Percentiles rank a stretch among this genome's conserved stretches.
Evolutionary conservation across 192 early-diverging fungal species (phyloP).

Genomic region (Coemansia aciculifera): DNA sequence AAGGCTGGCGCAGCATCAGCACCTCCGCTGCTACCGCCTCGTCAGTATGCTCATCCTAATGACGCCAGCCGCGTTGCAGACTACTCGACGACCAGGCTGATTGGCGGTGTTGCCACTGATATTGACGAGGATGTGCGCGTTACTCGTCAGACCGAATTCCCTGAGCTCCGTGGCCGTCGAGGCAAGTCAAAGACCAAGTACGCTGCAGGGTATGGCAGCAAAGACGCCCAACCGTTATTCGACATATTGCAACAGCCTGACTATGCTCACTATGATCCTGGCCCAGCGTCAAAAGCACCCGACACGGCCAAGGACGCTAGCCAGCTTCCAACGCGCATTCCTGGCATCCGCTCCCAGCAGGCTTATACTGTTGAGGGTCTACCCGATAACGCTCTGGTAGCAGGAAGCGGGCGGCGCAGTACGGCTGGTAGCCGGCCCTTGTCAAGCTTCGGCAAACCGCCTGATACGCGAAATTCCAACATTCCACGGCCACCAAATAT

Average conservation of each 20-base stretch:
- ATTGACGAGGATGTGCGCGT: constrained; percentile 29
- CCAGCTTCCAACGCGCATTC: constrained; percentile 41
- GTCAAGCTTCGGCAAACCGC: constrained; percentile 42
- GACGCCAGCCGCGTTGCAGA: constrained; percentile 2
- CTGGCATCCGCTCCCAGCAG: constrained; percentile 24
- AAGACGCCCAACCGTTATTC: constrained; percentile 29
- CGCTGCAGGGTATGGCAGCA: constrained; percentile 17
- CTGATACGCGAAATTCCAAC: constrained; percentile 32
- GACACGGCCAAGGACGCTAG: constrained; percentile 5
- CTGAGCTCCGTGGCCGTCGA: constrained; percentile 30
- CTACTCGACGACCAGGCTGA: constrained; percentile 38
- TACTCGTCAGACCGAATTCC: constrained; percentile 42
- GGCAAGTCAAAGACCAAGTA: constrained; percentile 27
- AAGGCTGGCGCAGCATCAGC: not conserved
- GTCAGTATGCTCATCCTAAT: constrained; percentile 9
- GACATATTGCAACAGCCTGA: constrained; percentile 33
- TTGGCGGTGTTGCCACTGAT: constrained; percentile 42
- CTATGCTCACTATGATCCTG: not conserved
- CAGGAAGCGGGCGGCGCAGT: not conserved
- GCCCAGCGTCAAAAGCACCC: not conserved
- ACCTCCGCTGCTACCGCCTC: not conserved
- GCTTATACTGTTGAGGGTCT: not conserved
- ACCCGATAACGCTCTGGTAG: not conserved
- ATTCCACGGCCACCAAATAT: constrained; percentile 47
- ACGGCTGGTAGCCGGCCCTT: constrained; percentile 20